A percentile compares a stretch with the other conserved stretches of the same genome.
phyloP scores from a whole-genome alignment of 306 rosid genomes.

The Morella rubra region DNA sequence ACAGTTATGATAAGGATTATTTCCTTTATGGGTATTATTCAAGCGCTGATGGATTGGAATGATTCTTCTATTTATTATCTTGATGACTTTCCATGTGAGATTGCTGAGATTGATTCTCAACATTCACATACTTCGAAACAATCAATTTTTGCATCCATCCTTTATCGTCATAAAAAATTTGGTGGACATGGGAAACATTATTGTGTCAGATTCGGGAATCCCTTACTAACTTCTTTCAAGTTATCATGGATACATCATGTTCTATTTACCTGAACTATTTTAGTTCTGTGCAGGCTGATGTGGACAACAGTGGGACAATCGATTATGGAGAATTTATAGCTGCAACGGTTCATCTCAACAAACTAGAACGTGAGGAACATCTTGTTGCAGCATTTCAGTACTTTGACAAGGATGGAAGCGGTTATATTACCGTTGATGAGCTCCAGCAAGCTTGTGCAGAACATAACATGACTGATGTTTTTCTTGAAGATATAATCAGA shows the following conservation, averaged over 20 bases:
- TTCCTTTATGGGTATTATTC: too few species aligned
- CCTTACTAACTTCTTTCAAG: not conserved
- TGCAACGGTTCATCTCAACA: conserved; percentile 96
- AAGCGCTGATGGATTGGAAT: too few species aligned
- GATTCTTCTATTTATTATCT: too few species aligned
- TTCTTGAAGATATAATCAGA: conserved; percentile 82
- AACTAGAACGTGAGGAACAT: conserved; percentile 95
- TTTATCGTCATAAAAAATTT: too few species aligned
- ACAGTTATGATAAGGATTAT: too few species aligned
- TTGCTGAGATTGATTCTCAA: too few species aligned
- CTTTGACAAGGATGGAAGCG: conserved; percentile 93
- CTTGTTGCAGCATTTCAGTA: conserved; percentile 87
- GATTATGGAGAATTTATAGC: conserved; percentile 97
- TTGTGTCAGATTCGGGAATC: too few species aligned
- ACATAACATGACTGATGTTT: conserved; percentile 80
- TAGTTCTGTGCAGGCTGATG: conserved; percentile 77
- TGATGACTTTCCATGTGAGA: too few species aligned
- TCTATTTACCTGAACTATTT: conserved; percentile 35
- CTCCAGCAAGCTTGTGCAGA: conserved; percentile 94
- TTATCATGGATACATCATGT: conserved; percentile 13
- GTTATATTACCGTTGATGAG: conserved; percentile 94
- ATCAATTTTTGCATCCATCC: too few species aligned
- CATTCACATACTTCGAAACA: too few species aligned
- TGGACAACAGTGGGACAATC: conserved; percentile 93
- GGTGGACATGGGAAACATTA: not conserved